phyloP scores from a whole-genome alignment of 108 stramenopile species.

The Ochromonas danica region DNA sequence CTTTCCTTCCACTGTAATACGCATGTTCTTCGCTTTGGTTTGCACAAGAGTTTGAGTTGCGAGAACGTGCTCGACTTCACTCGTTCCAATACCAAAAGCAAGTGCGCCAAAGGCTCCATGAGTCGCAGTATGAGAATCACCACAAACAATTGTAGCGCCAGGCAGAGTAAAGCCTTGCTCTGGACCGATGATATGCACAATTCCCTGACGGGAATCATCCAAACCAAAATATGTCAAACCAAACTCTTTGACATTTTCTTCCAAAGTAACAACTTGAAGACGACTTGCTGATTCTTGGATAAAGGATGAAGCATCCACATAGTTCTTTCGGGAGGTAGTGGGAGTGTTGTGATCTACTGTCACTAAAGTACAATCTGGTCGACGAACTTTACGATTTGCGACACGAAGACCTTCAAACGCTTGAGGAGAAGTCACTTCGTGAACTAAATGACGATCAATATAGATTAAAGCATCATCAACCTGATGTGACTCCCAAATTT shows the following conservation, averaged over 20 bases:
- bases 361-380: slow-evolving; percentile 84
- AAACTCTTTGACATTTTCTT: slow-evolving; percentile 76
- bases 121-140: slow-evolving; percentile 88
- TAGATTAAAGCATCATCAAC: slow-evolving; percentile 80
- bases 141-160: slow-evolving; percentile 82
- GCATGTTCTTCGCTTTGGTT: slow-evolving; percentile 85
- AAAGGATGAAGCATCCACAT: slow-evolving; percentile 67
- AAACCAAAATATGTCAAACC: slow-evolving; percentile 88
- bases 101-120: slow-evolving; percentile 91
- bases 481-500: slow-evolving; percentile 83
- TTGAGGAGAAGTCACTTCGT: slow-evolving; percentile 88
- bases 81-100: slow-evolving; percentile 92
- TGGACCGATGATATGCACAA: slow-evolving; percentile 90
- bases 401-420: slow-evolving; percentile 88
- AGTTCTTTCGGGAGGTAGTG: slow-evolving; percentile 50
- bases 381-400: slow-evolving; percentile 73
- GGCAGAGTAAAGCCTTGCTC: slow-evolving; percentile 94
- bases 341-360: slow-evolving; percentile 94
- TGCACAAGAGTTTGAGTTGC: slow-evolving; percentile 86
- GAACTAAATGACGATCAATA: slow-evolving; percentile 86
- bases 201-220: slow-evolving; percentile 87
- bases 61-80: slow-evolving; percentile 90
- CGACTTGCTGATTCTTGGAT: slow-evolving; percentile 74
- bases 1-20: slow-evolving; percentile 70
- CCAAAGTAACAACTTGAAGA: slow-evolving; percentile 78